Percentiles rank a stretch among this genome's conserved stretches.
Evolutionary conservation across 2,329 filamentous ascomycete genomes (phyloP).

Genomic region (Knoxdaviesia capensis): DNA sequence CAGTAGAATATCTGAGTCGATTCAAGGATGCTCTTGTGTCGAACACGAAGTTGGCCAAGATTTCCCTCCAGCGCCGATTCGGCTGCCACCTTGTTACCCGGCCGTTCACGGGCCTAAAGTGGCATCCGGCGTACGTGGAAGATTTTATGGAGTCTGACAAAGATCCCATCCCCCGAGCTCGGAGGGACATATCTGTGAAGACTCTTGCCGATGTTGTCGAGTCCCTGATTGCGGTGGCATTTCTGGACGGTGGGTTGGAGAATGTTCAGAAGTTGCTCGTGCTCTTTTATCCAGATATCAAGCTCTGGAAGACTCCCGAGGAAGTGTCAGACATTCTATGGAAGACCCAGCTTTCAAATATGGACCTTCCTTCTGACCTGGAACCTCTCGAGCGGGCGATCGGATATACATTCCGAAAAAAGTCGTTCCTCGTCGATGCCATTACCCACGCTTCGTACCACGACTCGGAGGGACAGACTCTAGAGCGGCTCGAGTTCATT

Average conservation of each 20-base stretch:
- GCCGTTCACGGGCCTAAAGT: slow-evolving; percentile 48
- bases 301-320: slow-evolving; percentile 25
- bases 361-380: slow-evolving; percentile 19
- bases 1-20: slow-evolving; percentile 54
- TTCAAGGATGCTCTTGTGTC: slow-evolving; percentile 52
- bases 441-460: slow-evolving; percentile 53
- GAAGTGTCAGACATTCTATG: slow-evolving; percentile 22
- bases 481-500: slow-evolving; percentile 69
- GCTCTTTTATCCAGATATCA: too few species aligned
- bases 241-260: slow-evolving; percentile 41
- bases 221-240: slow-evolving; percentile 60
- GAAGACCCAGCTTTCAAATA: slow-evolving; percentile 14
- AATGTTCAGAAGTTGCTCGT: too few species aligned
- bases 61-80: slow-evolving; percentile 9
- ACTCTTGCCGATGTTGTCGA: slow-evolving; percentile 76
- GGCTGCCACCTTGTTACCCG: slow-evolving; percentile 49
- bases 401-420: slow-evolving; percentile 51
- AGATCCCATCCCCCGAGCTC: neutral
- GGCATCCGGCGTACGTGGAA: slow-evolving; percentile 43
- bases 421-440: slow-evolving; percentile 52
- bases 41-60: slow-evolving; percentile 51
- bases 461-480: slow-evolving; percentile 19
- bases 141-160: slow-evolving; percentile 10
- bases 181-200: slow-evolving; percentile 45
- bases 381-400: slow-evolving; percentile 41